phyloP scores from a whole-genome alignment of 1,139 yeast genomes.

The Candida sanyaensis region DNA sequence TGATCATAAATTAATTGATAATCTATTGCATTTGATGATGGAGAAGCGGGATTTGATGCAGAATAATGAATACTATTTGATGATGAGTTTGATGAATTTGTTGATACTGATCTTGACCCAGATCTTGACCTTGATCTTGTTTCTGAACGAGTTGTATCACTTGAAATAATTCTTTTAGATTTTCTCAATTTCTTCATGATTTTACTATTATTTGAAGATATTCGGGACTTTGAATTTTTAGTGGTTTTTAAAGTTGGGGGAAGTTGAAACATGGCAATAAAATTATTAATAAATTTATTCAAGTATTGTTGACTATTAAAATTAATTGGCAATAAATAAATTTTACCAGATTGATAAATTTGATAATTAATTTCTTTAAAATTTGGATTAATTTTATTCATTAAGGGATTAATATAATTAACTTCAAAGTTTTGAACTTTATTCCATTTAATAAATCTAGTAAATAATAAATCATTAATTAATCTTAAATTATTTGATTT shows the following conservation, averaged over 20 bases:
- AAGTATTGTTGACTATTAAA: not conserved
- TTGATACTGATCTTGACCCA: conserved; percentile 3
- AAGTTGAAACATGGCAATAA: not conserved
- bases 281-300: not conserved
- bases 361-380: conserved; percentile 10
- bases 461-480: conserved; percentile 8
- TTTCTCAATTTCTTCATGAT: conserved; percentile 1
- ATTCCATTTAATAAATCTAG: not conserved
- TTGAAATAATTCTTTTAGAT: not conserved
- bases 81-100: conserved; percentile 3
- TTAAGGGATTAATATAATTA: conserved; percentile 6
- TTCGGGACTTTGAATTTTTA: no score
- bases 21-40: not conserved
- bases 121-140: not conserved
- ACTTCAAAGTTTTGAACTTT: conserved; percentile 7
- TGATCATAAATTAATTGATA: not conserved
- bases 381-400: conserved; percentile 5
- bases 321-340: conserved; percentile 8
- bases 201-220: not conserved
- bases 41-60: not conserved
- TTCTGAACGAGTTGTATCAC: not conserved
- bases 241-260: not conserved
- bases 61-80: no score
- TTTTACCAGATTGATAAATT: conserved; percentile 11
- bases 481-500: conserved; percentile 9